Evolutionary conservation across 257 asterid genomes (phyloP).

Genomic region (Solanum appendiculatum): DNA sequence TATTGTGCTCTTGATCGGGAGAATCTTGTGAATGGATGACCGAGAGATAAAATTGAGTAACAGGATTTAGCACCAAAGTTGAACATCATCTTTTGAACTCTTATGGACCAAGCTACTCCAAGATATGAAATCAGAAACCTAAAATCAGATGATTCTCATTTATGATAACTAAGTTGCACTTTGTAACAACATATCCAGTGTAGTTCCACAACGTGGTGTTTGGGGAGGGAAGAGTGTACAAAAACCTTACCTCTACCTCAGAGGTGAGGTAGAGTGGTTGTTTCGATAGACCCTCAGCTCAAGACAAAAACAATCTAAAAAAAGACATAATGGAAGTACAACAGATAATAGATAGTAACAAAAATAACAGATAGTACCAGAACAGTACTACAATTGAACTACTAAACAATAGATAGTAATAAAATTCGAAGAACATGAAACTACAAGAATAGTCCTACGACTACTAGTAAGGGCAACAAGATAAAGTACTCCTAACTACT

Average conservation of each 20-base stretch:
- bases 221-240: neutral
- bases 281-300: neutral
- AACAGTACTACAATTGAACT: neutral
- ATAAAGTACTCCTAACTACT: neutral
- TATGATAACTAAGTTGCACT: neutral
- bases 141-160: neutral
- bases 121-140: neutral
- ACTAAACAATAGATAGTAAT: neutral
- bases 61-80: neutral
- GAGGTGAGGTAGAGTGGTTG: neutral
- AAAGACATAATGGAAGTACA: neutral
- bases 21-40: neutral
- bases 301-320: neutral
- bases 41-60: neutral
- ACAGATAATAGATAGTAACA: neutral
- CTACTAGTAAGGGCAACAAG: neutral
- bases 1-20: neutral
- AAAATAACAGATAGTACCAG: neutral
- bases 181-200: neutral
- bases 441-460: neutral
- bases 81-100: neutral
- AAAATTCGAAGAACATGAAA: neutral
- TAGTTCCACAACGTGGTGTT: neutral
- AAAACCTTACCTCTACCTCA: neutral
- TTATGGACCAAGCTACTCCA: neutral